These are phyloP conservation scores for Verticillium nonalfalfae DNA, from an alignment of 2,329 filamentous ascomycete genomes.

Conservation along the genomic window DNA sequence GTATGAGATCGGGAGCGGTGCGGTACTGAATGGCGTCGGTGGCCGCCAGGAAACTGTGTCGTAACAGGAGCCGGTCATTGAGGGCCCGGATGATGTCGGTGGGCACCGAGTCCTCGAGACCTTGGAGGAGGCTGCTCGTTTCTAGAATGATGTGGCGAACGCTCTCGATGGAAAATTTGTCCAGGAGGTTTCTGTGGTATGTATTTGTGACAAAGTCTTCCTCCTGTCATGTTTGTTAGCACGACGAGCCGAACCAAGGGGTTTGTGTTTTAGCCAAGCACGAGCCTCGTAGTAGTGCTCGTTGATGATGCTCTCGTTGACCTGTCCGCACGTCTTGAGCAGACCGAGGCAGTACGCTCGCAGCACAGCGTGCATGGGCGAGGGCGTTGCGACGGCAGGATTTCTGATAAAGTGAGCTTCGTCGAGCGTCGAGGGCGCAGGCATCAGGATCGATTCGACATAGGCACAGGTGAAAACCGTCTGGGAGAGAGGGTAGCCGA, in stretches of 20 bases:
- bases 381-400: conserved; percentile 13
- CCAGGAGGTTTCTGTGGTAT: conserved; percentile 73
- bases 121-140: conserved; percentile 45
- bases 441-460: conserved; percentile 74
- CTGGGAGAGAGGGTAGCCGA: conserved; percentile 91
- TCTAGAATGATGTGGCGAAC: conserved; percentile 48
- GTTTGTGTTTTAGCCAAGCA: background rate
- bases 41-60: conserved; percentile 55
- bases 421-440: conserved; percentile 55
- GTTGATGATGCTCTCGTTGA: conserved; percentile 69
- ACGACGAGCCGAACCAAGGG: background rate
- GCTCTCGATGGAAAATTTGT: conserved; percentile 50
- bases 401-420: conserved; percentile 56
- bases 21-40: conserved; percentile 41
- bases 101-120: conserved; percentile 28
- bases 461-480: conserved; percentile 92
- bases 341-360: conserved; percentile 81
- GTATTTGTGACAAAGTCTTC: conserved; percentile 95
- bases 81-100: conserved; percentile 49
- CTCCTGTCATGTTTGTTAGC: conserved; percentile 50
- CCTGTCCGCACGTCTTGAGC: conserved; percentile 74
- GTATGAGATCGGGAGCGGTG: conserved; percentile 37
- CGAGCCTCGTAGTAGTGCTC: conserved; percentile 86
- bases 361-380: conserved; percentile 56
- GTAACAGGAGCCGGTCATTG: conserved; percentile 57